Conservation (phyloP, 2,329 filamentous ascomycete genomes). For the Mycosphaerelloides madeirae region DNA sequence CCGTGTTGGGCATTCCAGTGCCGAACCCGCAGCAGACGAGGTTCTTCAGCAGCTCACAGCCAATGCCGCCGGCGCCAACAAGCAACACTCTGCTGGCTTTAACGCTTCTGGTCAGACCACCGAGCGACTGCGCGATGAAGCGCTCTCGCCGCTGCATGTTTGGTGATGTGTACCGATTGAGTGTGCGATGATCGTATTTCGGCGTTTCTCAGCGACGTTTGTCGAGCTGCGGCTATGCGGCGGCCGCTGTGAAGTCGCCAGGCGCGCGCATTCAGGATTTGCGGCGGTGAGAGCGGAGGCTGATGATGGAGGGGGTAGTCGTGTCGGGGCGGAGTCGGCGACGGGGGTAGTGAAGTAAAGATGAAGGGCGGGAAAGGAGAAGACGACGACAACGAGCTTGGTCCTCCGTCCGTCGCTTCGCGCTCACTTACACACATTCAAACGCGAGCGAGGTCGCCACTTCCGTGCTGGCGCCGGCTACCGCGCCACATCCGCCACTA, state of each 20-base stretch:
- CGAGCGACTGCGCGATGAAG: slow-evolving; percentile 59
- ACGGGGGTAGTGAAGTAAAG: neutral
- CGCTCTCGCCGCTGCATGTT: slow-evolving; percentile 44
- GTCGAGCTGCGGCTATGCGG: slow-evolving; percentile 2
- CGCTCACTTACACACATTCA: too few species aligned
- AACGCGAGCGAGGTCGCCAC: too few species aligned
- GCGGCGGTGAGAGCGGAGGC: neutral
- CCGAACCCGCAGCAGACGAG: slow-evolving; percentile 87
- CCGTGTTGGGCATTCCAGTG: slow-evolving; percentile 12
- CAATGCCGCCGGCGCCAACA: slow-evolving; percentile 94
- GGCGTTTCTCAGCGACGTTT: neutral
- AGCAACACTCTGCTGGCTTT: slow-evolving; percentile 59
- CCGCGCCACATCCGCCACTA: neutral
- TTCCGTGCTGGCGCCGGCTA: too few species aligned
- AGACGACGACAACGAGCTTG: too few species aligned
- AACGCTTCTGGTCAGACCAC: slow-evolving; percentile 51
- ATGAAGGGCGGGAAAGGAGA: neutral
- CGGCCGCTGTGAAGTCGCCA: neutral
- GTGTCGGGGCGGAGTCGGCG: neutral
- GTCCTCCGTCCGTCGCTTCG: too few species aligned
- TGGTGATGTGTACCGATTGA: neutral
- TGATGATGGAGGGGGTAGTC: neutral
- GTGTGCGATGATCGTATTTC: neutral
- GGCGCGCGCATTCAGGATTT: neutral
- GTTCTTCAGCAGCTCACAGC: slow-evolving; percentile 96